Evolutionary conservation across 2,329 filamentous ascomycete genomes (phyloP).

Genomic region (Cladophialophora chaetospira): DNA sequence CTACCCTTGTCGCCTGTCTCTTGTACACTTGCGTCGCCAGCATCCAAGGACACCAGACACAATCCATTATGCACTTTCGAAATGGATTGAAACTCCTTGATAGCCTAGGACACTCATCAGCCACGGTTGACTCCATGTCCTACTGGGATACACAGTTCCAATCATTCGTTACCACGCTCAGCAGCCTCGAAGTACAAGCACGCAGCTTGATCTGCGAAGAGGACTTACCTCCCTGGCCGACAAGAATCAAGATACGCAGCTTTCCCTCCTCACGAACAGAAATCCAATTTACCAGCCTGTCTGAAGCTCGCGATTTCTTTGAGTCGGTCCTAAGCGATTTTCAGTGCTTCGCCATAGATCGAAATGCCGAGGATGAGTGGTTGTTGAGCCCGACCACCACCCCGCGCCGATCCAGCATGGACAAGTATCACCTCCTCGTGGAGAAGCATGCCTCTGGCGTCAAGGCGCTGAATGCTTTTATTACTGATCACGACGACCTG

Average conservation of each 20-base stretch:
- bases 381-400: background rate
- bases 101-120: background rate
- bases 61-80: constrained; percentile 15
- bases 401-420: constrained; percentile 5
- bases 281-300: constrained; percentile 1
- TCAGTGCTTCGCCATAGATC: constrained; percentile 4
- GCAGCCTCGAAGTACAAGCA: constrained; percentile 11
- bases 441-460: background rate
- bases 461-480: background rate
- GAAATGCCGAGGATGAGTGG: constrained; percentile 3
- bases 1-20: constrained; percentile 9
- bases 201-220: constrained; percentile 13
- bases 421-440: constrained; percentile 2
- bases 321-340: constrained; percentile 11
- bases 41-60: constrained; percentile 14
- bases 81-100: constrained; percentile 9
- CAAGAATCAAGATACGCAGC: background rate
- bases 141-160: constrained; percentile 6
- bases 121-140: background rate
- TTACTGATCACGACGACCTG: background rate
- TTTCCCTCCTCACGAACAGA: background rate
- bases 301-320: constrained; percentile 7
- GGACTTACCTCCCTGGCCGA: constrained; percentile 2
- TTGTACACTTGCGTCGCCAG: constrained; percentile 14
- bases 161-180: constrained; percentile 8